phyloP scores from a whole-genome alignment of 768 basidiomycete species.

The Leucocoprinus sp. region DNA sequence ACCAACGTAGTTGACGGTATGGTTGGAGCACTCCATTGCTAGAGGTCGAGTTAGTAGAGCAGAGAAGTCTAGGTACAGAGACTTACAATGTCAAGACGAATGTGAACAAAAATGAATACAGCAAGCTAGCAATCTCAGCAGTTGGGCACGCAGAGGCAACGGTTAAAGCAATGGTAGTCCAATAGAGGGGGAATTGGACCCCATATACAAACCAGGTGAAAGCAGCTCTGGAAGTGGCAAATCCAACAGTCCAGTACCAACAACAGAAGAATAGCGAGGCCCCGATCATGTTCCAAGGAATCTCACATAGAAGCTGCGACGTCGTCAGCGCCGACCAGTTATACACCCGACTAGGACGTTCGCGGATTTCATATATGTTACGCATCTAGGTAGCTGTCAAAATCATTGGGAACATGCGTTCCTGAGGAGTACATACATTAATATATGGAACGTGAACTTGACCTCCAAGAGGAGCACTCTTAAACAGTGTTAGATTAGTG shows the following conservation, averaged over 20 bases:
- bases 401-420: too few species aligned
- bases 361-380: constrained; percentile 59
- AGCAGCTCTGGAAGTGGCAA: constrained; percentile 41
- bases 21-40: constrained; percentile 67
- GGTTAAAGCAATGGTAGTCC: constrained; percentile 52
- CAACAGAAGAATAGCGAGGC: constrained; percentile 57
- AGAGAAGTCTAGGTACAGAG: not conserved
- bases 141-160: constrained; percentile 55
- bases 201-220: constrained; percentile 52
- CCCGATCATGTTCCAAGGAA: constrained; percentile 60
- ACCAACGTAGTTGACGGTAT: constrained; percentile 52
- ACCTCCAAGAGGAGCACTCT: constrained; percentile 45
- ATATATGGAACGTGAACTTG: constrained; percentile 62
- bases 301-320: constrained; percentile 45
- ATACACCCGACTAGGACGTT: constrained; percentile 58
- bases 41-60: too few species aligned
- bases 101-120: constrained; percentile 52
- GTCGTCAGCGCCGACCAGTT: constrained; percentile 54
- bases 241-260: constrained; percentile 72
- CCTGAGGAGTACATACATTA: constrained; percentile 16
- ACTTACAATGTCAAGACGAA: constrained; percentile 59
- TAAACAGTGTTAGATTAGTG: not conserved
- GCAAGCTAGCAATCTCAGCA: constrained; percentile 48
- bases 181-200: constrained; percentile 55
- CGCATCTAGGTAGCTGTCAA: constrained; percentile 30